These are phyloP conservation scores for Claviceps sp. DNA, from an alignment of 2,329 filamentous ascomycete genomes.

Conservation along the genomic window DNA sequence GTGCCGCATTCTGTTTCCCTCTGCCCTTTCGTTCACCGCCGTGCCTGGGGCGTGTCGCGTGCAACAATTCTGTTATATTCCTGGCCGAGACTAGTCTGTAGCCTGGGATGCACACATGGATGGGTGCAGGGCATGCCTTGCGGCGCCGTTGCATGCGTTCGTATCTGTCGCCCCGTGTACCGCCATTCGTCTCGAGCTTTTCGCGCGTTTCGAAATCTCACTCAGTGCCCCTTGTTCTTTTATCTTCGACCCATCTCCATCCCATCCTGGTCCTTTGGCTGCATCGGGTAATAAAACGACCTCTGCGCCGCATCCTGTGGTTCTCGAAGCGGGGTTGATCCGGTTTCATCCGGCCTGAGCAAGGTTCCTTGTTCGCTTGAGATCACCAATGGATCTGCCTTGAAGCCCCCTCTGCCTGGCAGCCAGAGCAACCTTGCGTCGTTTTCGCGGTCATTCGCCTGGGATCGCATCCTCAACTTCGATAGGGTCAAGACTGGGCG, in stretches of 20 bases:
- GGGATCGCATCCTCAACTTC: not conserved
- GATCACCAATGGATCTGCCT: not conserved
- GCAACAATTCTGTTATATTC: too few species aligned
- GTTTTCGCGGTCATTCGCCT: too few species aligned
- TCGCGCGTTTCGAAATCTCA: not conserved
- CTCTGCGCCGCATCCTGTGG: not conserved
- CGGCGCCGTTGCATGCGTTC: too few species aligned
- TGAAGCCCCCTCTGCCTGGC: not conserved
- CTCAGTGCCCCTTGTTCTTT: not conserved
- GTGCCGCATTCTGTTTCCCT: too few species aligned
- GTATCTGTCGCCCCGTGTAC: too few species aligned
- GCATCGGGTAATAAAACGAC: not conserved
- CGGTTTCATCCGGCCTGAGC: not conserved
- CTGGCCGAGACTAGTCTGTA: too few species aligned
- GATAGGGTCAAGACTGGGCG: not conserved
- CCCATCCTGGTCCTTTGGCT: not conserved
- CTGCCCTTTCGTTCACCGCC: too few species aligned
- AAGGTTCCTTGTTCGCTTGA: not conserved
- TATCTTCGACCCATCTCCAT: not conserved
- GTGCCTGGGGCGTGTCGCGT: too few species aligned
- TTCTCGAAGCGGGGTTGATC: not conserved
- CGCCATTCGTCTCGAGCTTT: not conserved
- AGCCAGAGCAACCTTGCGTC: not conserved
- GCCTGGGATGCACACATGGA: too few species aligned
- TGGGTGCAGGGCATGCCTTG: too few species aligned